Evolutionary conservation across 129 eudicot species (phyloP), one percentile per base, ranked within the genome.

Genomic region (Artemisia argyi): DNA sequence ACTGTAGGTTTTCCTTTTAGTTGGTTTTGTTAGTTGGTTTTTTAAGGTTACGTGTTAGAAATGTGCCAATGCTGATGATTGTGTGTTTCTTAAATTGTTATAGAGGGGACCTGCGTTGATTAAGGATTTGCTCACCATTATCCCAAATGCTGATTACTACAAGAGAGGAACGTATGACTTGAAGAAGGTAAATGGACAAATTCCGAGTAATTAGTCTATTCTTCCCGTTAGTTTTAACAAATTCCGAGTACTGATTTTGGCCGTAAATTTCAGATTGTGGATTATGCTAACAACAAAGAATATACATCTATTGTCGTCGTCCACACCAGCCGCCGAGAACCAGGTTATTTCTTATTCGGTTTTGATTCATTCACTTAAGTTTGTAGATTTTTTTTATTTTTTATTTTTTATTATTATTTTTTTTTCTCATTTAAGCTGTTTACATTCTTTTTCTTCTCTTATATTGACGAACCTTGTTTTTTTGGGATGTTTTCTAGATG

Each of bases 141-240:
- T 93, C 58, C 98, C 98, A 2, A 93, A 93, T 77, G 77, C 98
- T 22, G 81, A 80, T 49, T 90, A 87, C 79, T 84, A 85, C 73
- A 93, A 90, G 76, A 84, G 98, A 87, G 98, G 98, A 80, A 93
- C 98, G 20, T 93, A 93, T 79, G 98, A 93, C 78, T 83, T 93
- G 71, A 93, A 93, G 75, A 93, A 90, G 92, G 98, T 28, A 28
- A 28, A 28, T 28, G 32, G 32, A 28, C 0, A 28, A 28, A 3
- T 28, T 28, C 32, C 4, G 32, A 28, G 32, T 28, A 0, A 0
- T 28, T 5, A 28, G 4, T 28, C 32, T 28, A 28, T 28, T 28
- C 32, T 28, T 28, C 32, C 32, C 32, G 3, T 28, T 28, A 28
- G 32, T 28, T 28, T 28, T 28, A 28, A 28, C 32, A 3, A 28